phyloP scores from a whole-genome alignment of 2,329 filamentous ascomycete species.

The Pseudocercospora musae region DNA sequence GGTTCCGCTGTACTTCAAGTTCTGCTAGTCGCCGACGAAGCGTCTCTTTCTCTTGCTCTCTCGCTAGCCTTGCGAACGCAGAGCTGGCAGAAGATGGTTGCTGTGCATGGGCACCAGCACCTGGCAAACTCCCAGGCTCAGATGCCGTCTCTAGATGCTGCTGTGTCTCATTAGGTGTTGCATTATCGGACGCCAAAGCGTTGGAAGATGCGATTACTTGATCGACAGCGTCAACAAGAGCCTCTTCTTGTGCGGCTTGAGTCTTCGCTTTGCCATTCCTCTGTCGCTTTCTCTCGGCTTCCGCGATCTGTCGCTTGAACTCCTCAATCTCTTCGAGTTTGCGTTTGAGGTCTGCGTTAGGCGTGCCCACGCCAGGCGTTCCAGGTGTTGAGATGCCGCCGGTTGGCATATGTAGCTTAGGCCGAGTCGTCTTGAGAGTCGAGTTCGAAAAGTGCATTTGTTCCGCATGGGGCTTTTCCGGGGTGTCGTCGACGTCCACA shows the following conservation, averaged over 20 bases:
- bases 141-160: neutral
- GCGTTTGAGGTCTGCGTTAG: constrained; percentile 10
- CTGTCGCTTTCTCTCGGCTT: constrained; percentile 43
- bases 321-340: constrained; percentile 27
- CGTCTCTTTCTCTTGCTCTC: constrained; percentile 13
- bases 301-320: constrained; percentile 34
- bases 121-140: neutral
- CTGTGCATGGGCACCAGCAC: neutral
- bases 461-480: neutral
- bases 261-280: constrained; percentile 27
- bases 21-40: constrained; percentile 11
- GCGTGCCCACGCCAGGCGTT: constrained; percentile 10
- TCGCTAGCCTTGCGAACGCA: constrained; percentile 1
- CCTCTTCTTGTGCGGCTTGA: constrained; percentile 1
- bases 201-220: constrained; percentile 1
- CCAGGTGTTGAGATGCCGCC: constrained; percentile 18
- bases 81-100: neutral
- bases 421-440: neutral
- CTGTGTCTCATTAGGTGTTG: neutral
- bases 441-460: neutral
- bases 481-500: constrained; percentile 25
- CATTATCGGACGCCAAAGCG: neutral
- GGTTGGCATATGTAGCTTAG: neutral
- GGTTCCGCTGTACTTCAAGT: constrained; percentile 8
- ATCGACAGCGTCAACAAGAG: constrained; percentile 2